Base-by-base conservation (phyloP, 2,329 filamentous ascomycete species). In the Sphaerulina populicola region DNA sequence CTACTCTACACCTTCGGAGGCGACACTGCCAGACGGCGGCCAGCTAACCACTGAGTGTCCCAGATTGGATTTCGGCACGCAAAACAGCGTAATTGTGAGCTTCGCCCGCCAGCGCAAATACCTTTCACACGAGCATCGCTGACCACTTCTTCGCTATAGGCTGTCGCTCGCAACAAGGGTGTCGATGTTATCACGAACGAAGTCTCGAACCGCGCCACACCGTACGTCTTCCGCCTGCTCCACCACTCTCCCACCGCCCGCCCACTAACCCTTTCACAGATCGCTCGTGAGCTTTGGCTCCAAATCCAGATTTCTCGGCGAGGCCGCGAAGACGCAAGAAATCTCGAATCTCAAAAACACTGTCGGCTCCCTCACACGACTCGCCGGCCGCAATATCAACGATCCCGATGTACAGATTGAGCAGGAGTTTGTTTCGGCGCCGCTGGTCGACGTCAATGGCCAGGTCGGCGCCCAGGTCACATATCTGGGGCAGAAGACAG, bases 311-410 rank as follows among this genome's bases (percentile, higher is more conserved):
- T 94, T 94, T 71, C 80, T 98, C 60, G 93, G 93, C 61, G 93
- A 98, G 77, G 74, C 87, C 52, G 93, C 93, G 62, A 97, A 97
- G 82, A 97, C 91, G 62, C 91, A 96, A 76, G 93, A 98, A 75
- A 94, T 95, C 69, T 95, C 91, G 68, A 98, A 98, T 79, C 82
- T 97, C 67, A 98, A 97, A 79, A 98, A 98, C 80, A 98, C 93
- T 62, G 87, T 98, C 74, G 78, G 82, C 71, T 90, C 82, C 61
- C 80, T 98, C 66, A 95, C 95, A 77, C 88, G 93, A 66, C 83
- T 98, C 63, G 85, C 86, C 67, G 93, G 93, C 68, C 88, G 93
- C 68, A 77, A 80, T 57, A 79, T 91, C 73, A 84, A 78, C 70
- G 93, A 98, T 68, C 89, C 93, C 68, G 93, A 98, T 78, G 79